These are phyloP conservation scores for Hanseniaspora nectarophila DNA, from an alignment of 805 yeast species.

Conservation along the genomic window DNA sequence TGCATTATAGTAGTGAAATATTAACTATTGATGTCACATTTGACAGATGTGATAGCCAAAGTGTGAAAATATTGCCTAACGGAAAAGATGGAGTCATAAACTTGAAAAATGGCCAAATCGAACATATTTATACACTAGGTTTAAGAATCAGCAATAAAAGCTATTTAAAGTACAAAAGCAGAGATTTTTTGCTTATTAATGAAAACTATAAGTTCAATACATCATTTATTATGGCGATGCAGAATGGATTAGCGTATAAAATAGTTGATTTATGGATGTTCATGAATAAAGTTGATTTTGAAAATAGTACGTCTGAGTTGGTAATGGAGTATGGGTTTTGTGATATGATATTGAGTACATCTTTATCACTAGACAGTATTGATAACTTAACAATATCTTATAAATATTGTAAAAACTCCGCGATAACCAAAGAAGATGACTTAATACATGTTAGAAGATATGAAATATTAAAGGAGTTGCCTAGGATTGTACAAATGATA, in stretches of 20 bases:
- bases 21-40: neutral
- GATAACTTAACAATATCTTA: neutral
- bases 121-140: conserved; percentile 1
- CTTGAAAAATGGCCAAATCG: neutral
- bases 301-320: conserved; percentile 30
- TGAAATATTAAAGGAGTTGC: conserved; percentile 82
- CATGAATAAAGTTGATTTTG: neutral
- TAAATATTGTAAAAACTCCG: neutral
- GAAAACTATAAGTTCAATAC: conserved; percentile 62
- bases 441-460: conserved; percentile 61
- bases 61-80: neutral
- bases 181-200: neutral
- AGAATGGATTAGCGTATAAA: neutral
- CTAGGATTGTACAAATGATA: conserved; percentile 63
- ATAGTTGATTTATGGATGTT: neutral
- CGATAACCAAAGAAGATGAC: conserved; percentile 35
- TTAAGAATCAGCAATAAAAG: conserved; percentile 37
- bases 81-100: neutral
- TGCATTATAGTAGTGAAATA: neutral
- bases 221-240: conserved; percentile 19
- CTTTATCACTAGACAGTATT: neutral
- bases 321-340: conserved; percentile 25
- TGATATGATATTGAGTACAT: neutral
- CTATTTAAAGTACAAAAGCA: conserved; percentile 29
- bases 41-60: neutral